Evolutionary conservation across 768 basidiomycete species (phyloP), one percentile per base, ranked within the genome.

Genomic region (Bullera alba): DNA sequence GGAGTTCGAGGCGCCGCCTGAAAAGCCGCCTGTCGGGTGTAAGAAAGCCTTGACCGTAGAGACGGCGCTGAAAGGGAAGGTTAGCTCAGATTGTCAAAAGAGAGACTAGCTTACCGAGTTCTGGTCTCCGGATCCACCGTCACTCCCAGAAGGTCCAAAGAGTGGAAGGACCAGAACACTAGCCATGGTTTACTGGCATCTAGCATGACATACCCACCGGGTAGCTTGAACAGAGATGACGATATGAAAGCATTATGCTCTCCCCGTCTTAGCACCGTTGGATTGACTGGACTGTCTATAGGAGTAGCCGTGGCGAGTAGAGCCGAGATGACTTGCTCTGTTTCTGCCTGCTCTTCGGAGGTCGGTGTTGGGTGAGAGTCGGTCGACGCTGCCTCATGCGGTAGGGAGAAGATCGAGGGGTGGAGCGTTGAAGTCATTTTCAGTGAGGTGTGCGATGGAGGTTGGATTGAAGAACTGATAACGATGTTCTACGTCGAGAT

Each of bases 101-200:
- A 29, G 5, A 23, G 6, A 15, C 32, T 14, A 14, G 50, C 54
- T 49, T 39, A 89, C 89, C 81, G 77, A 57, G 87, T 81, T 69
- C 83, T 86, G 61, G 80, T 89, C 17, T 74, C 78, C 1, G 83
- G 82, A 76, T 92, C 90, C 43, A 93, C 61, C 1, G 76, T 83
- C 5, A 87, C 83, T 43, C 89, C 87, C 37, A 93, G 67, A 2
- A 82, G 67, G 60, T 85, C 84, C 61, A 95, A 85, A 14, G 83
- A 77, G 61, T 99, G 91, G 8, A 92, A 67, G 0, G 83, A 83
- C 92, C 95, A 97, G 74, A 87, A 96, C 52, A 96, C 69, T 25
- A 96, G 75, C 95, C 95, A 97, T 0, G 95, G 86, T 61, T 93
- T 84, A 58, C 87, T 91, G 0, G 93, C 92, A 68, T 97, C 95